These are phyloP conservation scores for Penicillium sp. DNA, from an alignment of 2,329 filamentous ascomycete species.

Conservation along the genomic window DNA sequence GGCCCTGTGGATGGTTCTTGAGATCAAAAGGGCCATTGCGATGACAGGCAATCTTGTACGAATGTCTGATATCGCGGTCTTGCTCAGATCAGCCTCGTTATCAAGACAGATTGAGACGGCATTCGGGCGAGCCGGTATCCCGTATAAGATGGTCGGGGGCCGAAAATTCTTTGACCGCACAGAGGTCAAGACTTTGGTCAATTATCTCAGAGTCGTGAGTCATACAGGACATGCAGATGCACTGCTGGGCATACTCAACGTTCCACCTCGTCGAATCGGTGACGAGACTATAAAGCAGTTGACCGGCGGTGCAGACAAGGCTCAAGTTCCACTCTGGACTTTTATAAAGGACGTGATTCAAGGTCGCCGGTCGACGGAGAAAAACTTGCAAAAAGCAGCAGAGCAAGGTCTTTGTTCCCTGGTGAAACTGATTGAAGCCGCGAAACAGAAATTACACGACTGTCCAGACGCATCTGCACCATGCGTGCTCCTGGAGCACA, in stretches of 20 bases:
- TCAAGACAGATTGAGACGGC: constrained; percentile 82
- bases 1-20: constrained; percentile 81
- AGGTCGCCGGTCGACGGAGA: constrained; percentile 49
- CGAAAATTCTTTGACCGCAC: constrained; percentile 85
- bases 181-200: constrained; percentile 80
- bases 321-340: constrained; percentile 68
- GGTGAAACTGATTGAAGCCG: constrained; percentile 56
- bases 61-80: constrained; percentile 74
- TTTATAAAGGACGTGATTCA: constrained; percentile 60
- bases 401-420: constrained; percentile 56
- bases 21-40: constrained; percentile 66
- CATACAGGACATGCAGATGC: constrained; percentile 86
- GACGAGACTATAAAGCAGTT: constrained; percentile 70
- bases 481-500: constrained; percentile 50
- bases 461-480: constrained; percentile 39
- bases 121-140: constrained; percentile 72
- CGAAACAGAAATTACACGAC: constrained; percentile 52
- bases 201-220: constrained; percentile 81
- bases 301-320: constrained; percentile 68
- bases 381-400: constrained; percentile 53
- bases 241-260: constrained; percentile 75
- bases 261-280: constrained; percentile 74
- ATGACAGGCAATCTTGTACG: constrained; percentile 70
- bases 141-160: constrained; percentile 90
- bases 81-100: constrained; percentile 77